A percentile compares a stretch with the other conserved stretches of the same genome.
These are phyloP conservation scores for Paralagenidium karlingii DNA, from an alignment of 352 stramenopile genomes.

Conservation along the genomic window DNA sequence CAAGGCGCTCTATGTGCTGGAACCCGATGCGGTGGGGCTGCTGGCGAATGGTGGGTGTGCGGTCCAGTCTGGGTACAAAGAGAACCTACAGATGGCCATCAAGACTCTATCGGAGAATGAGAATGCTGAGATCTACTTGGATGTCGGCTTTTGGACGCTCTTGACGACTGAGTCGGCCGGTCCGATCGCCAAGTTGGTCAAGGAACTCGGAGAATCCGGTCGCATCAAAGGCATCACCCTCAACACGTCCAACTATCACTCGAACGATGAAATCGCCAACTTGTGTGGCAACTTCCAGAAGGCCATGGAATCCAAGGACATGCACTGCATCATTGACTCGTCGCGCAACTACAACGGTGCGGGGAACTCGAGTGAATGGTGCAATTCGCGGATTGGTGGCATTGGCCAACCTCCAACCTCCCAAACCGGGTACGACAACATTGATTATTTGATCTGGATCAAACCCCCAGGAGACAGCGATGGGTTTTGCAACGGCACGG, in stretches of 20 bases:
- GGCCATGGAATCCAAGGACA: conserved; percentile 4
- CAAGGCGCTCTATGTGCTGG: conserved; percentile 56
- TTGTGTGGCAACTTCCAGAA: conserved; percentile 4
- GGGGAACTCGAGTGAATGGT: conserved; percentile 11
- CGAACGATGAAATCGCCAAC: conserved; percentile 4
- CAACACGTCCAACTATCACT: conserved; percentile 10
- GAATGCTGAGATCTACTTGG: conserved; percentile 49
- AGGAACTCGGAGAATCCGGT: not conserved
- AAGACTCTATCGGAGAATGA: conserved; percentile 23
- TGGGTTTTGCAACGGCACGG: conserved; percentile 34
- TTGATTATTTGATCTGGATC: conserved; percentile 63
- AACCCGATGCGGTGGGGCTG: conserved; percentile 45
- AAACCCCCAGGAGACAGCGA: conserved; percentile 54
- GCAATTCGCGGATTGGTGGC: conserved; percentile 20
- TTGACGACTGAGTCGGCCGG: conserved; percentile 3
- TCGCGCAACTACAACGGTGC: conserved; percentile 15
- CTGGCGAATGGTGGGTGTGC: conserved; percentile 31
- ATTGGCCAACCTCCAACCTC: conserved; percentile 34
- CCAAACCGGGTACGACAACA: conserved; percentile 27
- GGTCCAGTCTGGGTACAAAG: conserved; percentile 17
- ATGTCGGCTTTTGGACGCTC: conserved; percentile 48
- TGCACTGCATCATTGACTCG: conserved; percentile 19
- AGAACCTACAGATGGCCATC: conserved; percentile 32
- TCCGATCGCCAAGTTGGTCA: conserved; percentile 3
- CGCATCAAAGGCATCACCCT: conserved; percentile 5